Percentiles rank a stretch among this genome's conserved stretches.
Evolutionary conservation across 352 stramenopile genomes (phyloP).

Genomic region (Globisporangium cystogenes): DNA sequence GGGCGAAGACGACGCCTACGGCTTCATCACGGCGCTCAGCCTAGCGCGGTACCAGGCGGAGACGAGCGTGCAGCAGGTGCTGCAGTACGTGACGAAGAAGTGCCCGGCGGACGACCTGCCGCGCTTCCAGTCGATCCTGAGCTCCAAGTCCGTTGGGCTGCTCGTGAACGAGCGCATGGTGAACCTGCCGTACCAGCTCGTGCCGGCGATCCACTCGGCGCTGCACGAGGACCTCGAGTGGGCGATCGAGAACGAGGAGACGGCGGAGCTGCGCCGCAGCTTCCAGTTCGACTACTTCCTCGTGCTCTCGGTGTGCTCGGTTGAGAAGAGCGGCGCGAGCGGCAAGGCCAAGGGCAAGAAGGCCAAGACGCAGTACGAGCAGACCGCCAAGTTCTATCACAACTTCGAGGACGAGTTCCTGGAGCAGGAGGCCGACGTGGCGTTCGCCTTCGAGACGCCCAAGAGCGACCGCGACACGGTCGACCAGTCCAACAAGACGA

Average conservation of each 20-base stretch:
- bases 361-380: constrained; percentile 60
- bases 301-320: constrained; percentile 57
- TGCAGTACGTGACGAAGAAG: constrained; percentile 76
- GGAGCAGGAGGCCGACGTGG: constrained; percentile 60
- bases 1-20: constrained; percentile 76
- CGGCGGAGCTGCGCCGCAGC: constrained; percentile 46
- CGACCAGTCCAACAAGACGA: constrained; percentile 58
- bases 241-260: constrained; percentile 70
- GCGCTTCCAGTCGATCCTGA: constrained; percentile 60
- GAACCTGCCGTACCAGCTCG: constrained; percentile 83
- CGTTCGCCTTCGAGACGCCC: constrained; percentile 68
- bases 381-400: constrained; percentile 69
- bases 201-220: constrained; percentile 71
- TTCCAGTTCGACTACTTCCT: constrained; percentile 85
- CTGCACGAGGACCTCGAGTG: constrained; percentile 86
- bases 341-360: constrained; percentile 61
- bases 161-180: constrained; percentile 84
- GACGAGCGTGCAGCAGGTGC: constrained; percentile 62
- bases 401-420: constrained; percentile 89
- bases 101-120: constrained; percentile 39
- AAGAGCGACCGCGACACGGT: constrained; percentile 54
- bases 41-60: constrained; percentile 44
- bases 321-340: constrained; percentile 36
- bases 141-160: constrained; percentile 51
- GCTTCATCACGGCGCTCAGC: constrained; percentile 81